Conservation (phyloP, 148 eudicot genomes). For the Rhododendron henanense region DNA sequence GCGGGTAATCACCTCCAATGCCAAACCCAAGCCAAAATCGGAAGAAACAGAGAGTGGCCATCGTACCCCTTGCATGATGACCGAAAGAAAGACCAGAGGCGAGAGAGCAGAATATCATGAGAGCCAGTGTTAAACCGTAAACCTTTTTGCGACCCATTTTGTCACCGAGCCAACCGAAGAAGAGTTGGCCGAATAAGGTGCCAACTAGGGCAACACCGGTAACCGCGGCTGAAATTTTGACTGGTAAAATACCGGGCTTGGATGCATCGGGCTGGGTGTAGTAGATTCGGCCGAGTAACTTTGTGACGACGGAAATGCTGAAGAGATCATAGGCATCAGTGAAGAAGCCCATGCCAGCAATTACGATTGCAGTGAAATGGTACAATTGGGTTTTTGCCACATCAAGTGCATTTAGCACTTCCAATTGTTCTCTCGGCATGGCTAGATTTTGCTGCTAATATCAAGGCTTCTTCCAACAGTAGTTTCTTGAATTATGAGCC, state of each 20-base stretch:
- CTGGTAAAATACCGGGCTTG: constrained; percentile 27
- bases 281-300: constrained; percentile 32
- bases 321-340: constrained; percentile 34
- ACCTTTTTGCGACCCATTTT: constrained; percentile 48
- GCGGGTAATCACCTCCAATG: constrained; percentile 29
- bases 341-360: constrained; percentile 12
- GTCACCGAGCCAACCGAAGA: constrained; percentile 32
- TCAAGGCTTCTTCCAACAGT: background rate
- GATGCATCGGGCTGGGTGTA: background rate
- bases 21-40: background rate
- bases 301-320: constrained; percentile 30
- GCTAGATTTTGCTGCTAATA: background rate
- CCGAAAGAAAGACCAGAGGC: constrained; percentile 51
- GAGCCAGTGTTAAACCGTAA: constrained; percentile 47
- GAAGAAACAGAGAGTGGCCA: constrained; percentile 49
- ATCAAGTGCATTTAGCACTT: constrained; percentile 34
- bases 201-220: constrained; percentile 35
- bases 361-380: background rate
- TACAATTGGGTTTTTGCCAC: constrained; percentile 11
- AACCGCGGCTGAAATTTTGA: constrained; percentile 19
- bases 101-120: constrained; percentile 44
- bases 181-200: constrained; percentile 34
- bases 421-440: constrained; percentile 19
- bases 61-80: constrained; percentile 23
- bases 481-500: background rate